Percentiles rank a stretch among this genome's conserved stretches.
Conservation (phyloP, 1,284 basidiomycete genomes). For the Cutaneotrichosporon cavernicola region DNA sequence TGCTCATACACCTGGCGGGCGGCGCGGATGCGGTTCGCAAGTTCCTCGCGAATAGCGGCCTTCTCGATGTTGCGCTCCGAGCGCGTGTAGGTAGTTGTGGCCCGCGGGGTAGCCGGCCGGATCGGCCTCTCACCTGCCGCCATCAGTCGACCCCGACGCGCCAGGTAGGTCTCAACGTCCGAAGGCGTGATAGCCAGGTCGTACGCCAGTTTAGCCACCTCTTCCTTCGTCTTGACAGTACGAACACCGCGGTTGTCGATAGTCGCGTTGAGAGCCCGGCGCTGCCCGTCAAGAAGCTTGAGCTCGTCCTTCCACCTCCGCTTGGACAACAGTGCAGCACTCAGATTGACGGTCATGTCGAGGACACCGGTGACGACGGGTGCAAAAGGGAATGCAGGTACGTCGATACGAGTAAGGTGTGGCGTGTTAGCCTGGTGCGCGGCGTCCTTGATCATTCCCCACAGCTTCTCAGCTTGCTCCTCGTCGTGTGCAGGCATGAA, state of each 20-base stretch:
- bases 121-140: neutral
- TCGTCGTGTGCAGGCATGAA: conserved; percentile 28
- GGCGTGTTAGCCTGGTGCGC: conserved; percentile 18
- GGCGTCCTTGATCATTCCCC: conserved; percentile 29
- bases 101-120: neutral
- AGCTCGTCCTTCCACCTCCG: conserved; percentile 34
- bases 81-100: neutral
- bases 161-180: conserved; percentile 49
- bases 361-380: conserved; percentile 27
- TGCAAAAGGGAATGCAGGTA: conserved; percentile 23
- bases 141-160: conserved; percentile 3
- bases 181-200: conserved; percentile 33
- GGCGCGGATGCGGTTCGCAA: conserved; percentile 31
- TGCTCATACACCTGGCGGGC: conserved; percentile 34
- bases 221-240: conserved; percentile 24
- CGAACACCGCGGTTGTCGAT: conserved; percentile 26
- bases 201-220: conserved; percentile 35
- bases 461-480: conserved; percentile 30
- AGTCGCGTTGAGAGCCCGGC: conserved; percentile 30
- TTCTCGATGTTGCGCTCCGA: conserved; percentile 1
- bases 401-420: conserved; percentile 16
- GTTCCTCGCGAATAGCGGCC: conserved; percentile 28
- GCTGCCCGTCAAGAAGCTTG: conserved; percentile 32
- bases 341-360: conserved; percentile 24
- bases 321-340: conserved; percentile 27